Percentiles rank a stretch among this genome's conserved stretches.
phyloP scores from a whole-genome alignment of 192 early-diverging fungal species.

The Mortierella hygrophila region DNA sequence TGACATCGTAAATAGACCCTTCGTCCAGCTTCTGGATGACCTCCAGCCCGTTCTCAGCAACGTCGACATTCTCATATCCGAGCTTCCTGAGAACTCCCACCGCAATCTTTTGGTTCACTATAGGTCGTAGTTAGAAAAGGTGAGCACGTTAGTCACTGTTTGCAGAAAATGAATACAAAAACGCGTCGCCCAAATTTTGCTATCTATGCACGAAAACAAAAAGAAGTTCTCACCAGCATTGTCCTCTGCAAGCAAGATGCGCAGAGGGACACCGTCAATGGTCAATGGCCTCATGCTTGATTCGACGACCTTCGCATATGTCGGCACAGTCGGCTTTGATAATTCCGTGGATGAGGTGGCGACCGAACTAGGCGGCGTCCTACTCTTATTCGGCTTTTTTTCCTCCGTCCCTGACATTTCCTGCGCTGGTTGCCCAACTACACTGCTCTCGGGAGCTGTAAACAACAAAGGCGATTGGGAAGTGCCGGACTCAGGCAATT shows the following conservation, averaged over 20 bases:
- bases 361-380: not conserved
- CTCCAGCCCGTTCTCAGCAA: slow-evolving; percentile 64
- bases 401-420: not conserved
- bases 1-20: slow-evolving; percentile 58
- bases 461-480: not conserved
- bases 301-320: slow-evolving; percentile 51
- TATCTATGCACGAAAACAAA: not conserved
- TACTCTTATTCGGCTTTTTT: not conserved
- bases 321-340: slow-evolving; percentile 19
- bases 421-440: not conserved
- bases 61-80: slow-evolving; percentile 60
- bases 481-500: not conserved
- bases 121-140: not conserved
- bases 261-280: slow-evolving; percentile 33
- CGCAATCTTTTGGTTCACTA: slow-evolving; percentile 68
- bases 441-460: not conserved
- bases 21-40: slow-evolving; percentile 60
- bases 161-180: not conserved
- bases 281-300: slow-evolving; percentile 28
- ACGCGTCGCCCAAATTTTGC: not conserved
- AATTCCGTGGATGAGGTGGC: not conserved
- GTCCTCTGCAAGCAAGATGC: slow-evolving; percentile 53
- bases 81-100: slow-evolving; percentile 65
- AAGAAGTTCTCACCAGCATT: slow-evolving; percentile 21
- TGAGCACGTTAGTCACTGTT: not conserved